Percentiles rank a stretch among this genome's conserved stretches.
Conservation (phyloP, 2,329 filamentous ascomycete genomes). For the Bisporella sp. region DNA sequence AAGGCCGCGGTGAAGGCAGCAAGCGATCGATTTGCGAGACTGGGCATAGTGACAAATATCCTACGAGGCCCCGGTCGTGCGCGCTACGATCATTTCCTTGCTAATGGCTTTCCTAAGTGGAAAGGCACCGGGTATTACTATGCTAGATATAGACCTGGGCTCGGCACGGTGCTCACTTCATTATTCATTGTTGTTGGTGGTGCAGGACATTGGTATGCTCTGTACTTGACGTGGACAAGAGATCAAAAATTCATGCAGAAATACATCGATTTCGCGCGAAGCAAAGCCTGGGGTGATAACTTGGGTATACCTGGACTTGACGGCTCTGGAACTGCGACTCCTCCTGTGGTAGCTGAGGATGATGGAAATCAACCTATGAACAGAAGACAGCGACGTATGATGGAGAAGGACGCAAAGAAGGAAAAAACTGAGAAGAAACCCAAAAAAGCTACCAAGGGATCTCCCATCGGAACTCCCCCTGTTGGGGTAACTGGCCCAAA, state of each 20-base stretch:
- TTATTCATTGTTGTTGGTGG: conserved; percentile 79
- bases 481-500: conserved; percentile 65
- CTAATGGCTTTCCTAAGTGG: conserved; percentile 92
- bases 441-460: conserved; percentile 41
- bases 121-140: conserved; percentile 99
- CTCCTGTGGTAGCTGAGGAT: conserved; percentile 38
- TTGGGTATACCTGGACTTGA: conserved; percentile 64
- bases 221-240: conserved; percentile 82
- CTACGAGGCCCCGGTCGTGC: conserved; percentile 73
- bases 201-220: conserved; percentile 75
- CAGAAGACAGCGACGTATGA: conserved; percentile 78
- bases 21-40: conserved; percentile 72
- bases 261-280: conserved; percentile 84
- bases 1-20: conserved; percentile 74
- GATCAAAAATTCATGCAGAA: conserved; percentile 86
- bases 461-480: conserved; percentile 29
- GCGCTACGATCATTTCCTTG: conserved; percentile 90
- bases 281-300: conserved; percentile 85
- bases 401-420: conserved; percentile 77
- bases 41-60: conserved; percentile 80
- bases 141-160: conserved; percentile 80
- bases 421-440: conserved; percentile 53
- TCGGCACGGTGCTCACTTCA: conserved; percentile 76
- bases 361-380: conserved; percentile 57
- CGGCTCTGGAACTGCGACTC: conserved; percentile 34